Evolutionary conservation across 2,329 filamentous ascomycete species (phyloP).

Genomic region (Trichothecium sympodiale): DNA sequence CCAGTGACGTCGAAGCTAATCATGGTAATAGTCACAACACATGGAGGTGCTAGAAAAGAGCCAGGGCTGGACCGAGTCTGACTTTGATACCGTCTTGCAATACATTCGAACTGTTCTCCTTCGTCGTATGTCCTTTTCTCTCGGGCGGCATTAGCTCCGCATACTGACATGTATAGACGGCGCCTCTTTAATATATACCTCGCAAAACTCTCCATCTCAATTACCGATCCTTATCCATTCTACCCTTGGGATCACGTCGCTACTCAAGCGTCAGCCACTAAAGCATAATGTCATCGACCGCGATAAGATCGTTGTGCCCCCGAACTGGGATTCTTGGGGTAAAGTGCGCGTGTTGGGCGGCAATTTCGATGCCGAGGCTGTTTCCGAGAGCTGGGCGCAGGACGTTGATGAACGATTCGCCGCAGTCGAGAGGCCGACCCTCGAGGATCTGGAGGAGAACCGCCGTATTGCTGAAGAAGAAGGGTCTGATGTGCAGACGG

Average conservation of each 20-base stretch:
- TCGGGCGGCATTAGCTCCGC: constrained; percentile 4
- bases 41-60: constrained; percentile 87
- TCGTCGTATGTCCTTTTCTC: constrained; percentile 50
- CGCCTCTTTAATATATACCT: constrained; percentile 75
- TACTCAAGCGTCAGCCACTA: constrained; percentile 65
- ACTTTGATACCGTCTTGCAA: constrained; percentile 92
- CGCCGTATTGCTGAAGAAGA: constrained; percentile 11
- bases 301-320: constrained; percentile 87
- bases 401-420: constrained; percentile 54
- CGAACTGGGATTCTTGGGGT: constrained; percentile 98
- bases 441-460: constrained; percentile 11
- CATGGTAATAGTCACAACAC: constrained; percentile 57
- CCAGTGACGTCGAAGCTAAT: constrained; percentile 8
- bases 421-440: constrained; percentile 10
- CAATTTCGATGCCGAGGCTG: constrained; percentile 79
- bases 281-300: constrained; percentile 89
- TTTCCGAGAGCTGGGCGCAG: constrained; percentile 76
- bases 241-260: constrained; percentile 73
- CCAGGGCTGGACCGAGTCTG: constrained; percentile 86
- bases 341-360: constrained; percentile 90
- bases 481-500: constrained; percentile 9
- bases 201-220: constrained; percentile 63
- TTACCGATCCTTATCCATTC: constrained; percentile 75
- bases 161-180: constrained; percentile 46
- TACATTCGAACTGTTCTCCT: constrained; percentile 82